Percentiles rank a stretch among this genome's conserved stretches.
Evolutionary conservation across 306 rosid genomes (phyloP).

Genomic region (Medicago ruthenica): DNA sequence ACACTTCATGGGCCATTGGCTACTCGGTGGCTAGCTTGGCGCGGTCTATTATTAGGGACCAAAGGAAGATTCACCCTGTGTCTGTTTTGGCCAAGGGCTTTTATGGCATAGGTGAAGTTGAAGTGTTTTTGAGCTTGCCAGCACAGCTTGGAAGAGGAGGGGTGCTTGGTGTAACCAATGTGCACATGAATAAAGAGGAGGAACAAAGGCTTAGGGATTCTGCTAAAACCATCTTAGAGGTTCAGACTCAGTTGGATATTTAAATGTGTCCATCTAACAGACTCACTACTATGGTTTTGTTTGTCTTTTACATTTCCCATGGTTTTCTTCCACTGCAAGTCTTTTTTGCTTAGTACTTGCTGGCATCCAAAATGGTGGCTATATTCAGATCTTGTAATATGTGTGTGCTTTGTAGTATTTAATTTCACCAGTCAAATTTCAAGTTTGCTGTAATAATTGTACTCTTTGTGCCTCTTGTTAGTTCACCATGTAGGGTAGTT

Average conservation of each 20-base stretch:
- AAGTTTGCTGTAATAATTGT: neutral
- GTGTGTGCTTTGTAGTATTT: neutral
- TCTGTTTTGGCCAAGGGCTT: conserved; percentile 77
- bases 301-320: neutral
- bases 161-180: conserved; percentile 74
- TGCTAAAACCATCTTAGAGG: conserved; percentile 65
- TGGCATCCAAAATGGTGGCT: neutral
- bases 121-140: conserved; percentile 84
- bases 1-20: conserved; percentile 95
- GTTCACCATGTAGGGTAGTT: neutral
- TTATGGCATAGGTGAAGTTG: conserved; percentile 69
- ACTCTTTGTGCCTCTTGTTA: neutral
- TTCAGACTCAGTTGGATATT: conserved; percentile 66
- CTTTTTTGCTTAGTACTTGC: neutral
- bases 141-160: conserved; percentile 79
- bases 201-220: conserved; percentile 60
- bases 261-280: conserved; percentile 29
- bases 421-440: neutral
- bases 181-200: conserved; percentile 76
- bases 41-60: conserved; percentile 70
- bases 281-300: neutral
- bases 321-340: neutral
- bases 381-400: neutral
- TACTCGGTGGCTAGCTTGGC: conserved; percentile 82
- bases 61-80: conserved; percentile 83